Evolutionary conservation across 1,139 yeast species (phyloP).

Genomic region (Sugiyamaella xylanicola): DNA sequence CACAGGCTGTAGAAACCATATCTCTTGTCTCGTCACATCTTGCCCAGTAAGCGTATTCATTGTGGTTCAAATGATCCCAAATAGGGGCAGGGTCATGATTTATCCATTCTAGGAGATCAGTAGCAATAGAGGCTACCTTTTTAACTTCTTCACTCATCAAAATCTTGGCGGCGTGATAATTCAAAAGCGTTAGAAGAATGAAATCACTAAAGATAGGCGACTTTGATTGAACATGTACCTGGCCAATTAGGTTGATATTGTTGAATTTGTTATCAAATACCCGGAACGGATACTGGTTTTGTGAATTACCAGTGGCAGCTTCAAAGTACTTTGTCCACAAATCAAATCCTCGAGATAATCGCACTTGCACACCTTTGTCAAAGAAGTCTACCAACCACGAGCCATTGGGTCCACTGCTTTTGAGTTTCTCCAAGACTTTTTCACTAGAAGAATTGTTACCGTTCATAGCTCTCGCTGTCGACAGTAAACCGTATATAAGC

Average conservation of each 20-base stretch:
- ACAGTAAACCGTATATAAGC: constrained; percentile 37
- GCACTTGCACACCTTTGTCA: constrained; percentile 35
- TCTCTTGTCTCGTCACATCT: constrained; percentile 35
- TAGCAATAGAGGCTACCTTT: constrained; percentile 16
- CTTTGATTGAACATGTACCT: constrained; percentile 23
- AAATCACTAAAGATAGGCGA: constrained; percentile 29
- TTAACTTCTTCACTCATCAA: constrained; percentile 38
- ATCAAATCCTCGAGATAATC: constrained; percentile 39
- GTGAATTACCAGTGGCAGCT: constrained; percentile 30
- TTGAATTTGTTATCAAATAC: constrained; percentile 24
- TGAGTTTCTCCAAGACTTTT: constrained; percentile 24
- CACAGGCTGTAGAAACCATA: constrained; percentile 33
- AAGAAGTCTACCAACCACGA: constrained; percentile 25
- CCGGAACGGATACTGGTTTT: constrained; percentile 27
- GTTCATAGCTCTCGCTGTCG: constrained; percentile 35
- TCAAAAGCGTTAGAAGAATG: constrained; percentile 33
- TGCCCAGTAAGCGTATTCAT: constrained; percentile 31
- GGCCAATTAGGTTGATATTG: constrained; percentile 27
- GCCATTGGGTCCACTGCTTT: constrained; percentile 22
- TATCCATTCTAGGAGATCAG: constrained; percentile 14
- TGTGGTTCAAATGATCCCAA: constrained; percentile 12
- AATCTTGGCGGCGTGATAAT: constrained; percentile 37
- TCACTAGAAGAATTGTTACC: constrained; percentile 24
- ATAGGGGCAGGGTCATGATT: constrained; percentile 13
- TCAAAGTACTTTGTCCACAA: constrained; percentile 39